Base-by-base conservation (phyloP, 2,329 filamentous ascomycete species). In the Xylariaceae sp. region DNA sequence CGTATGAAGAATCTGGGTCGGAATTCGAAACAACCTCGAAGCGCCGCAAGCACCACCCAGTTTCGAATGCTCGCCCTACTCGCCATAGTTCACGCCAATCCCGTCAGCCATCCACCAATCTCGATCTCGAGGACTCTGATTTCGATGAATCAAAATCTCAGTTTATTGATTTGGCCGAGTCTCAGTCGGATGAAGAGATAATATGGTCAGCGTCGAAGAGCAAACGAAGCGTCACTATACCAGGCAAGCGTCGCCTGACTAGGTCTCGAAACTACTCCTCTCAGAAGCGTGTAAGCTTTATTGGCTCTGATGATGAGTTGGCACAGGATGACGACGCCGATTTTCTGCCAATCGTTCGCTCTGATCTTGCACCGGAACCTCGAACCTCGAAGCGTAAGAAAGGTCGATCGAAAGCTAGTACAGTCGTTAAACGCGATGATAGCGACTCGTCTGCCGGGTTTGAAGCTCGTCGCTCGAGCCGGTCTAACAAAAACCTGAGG, bases 361-460 rank as follows among this genome's bases (percentile, higher is more conserved):
- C 72, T 18, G 72, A 74, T 58, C 23, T 74, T 47, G 56, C 56
- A 11, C 65, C 66, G 2, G 35, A 57, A 1, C 56, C 45, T 11
- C 67, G 64, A 59, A 42, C 39, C 1, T 64, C 68, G 6, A 62
- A 59, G 13, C 60, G 64, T 8, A 71, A 65, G 61, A 64, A 53
- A 45, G 1, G 44, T 9, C 57, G 56, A 42, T 54, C 50, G 23
- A 64, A 45, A 59, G 57, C 62, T 47, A 50, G 10, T 9, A 63
- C 59, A 48, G 61, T 50, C 35, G 57, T 65, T 23, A 63, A 62
- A 18, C 62, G 67, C 6, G 59, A 66, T 18, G 66, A 60, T 58
- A 67, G 50, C 65, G 69, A 59, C 71, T 80, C 77, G 2, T 76
- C 77, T 10, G 83, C 84, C 39, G 82, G 83, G 59, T 82, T 84